Evolutionary conservation across 352 stramenopile species (phyloP).

Genomic region (Globisporangium paroecandrum): DNA sequence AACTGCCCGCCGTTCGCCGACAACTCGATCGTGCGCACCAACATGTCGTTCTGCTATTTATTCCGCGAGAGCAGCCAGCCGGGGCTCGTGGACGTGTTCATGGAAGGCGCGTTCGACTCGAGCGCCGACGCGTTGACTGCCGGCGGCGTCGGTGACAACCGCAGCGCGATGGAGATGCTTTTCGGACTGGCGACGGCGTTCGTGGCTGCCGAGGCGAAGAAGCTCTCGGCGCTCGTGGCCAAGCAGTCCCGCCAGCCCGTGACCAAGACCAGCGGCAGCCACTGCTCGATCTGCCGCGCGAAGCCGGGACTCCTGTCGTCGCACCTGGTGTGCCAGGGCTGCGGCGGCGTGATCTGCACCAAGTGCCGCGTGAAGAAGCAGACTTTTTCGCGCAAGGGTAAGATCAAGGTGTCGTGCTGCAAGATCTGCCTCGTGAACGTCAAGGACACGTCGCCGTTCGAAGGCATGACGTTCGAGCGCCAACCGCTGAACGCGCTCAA

Average conservation of each 20-base stretch:
- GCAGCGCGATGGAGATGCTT: slow-evolving; percentile 65
- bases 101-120: slow-evolving; percentile 69
- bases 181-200: slow-evolving; percentile 45
- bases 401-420: slow-evolving; percentile 66
- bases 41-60: slow-evolving; percentile 73
- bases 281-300: slow-evolving; percentile 62
- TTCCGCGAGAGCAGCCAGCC: slow-evolving; percentile 48
- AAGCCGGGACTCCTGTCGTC: slow-evolving; percentile 56
- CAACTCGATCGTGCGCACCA: slow-evolving; percentile 70
- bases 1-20: slow-evolving; percentile 67
- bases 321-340: slow-evolving; percentile 56
- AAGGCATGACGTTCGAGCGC: slow-evolving; percentile 40
- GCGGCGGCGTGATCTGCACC: slow-evolving; percentile 64
- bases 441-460: slow-evolving; percentile 67
- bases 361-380: slow-evolving; percentile 70
- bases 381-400: slow-evolving; percentile 48
- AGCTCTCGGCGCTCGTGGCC: slow-evolving; percentile 54
- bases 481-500: slow-evolving; percentile 27
- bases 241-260: slow-evolving; percentile 36
- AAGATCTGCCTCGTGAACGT: slow-evolving; percentile 71
- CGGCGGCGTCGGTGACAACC: slow-evolving; percentile 63
- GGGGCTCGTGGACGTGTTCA: slow-evolving; percentile 65
- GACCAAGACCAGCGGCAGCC: slow-evolving; percentile 31
- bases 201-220: slow-evolving; percentile 59
- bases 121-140: slow-evolving; percentile 53